Percentiles rank a stretch among this genome's conserved stretches.
phyloP scores from a whole-genome alignment of 1,284 basidiomycete genomes.

The Microbotryum violaceum region DNA sequence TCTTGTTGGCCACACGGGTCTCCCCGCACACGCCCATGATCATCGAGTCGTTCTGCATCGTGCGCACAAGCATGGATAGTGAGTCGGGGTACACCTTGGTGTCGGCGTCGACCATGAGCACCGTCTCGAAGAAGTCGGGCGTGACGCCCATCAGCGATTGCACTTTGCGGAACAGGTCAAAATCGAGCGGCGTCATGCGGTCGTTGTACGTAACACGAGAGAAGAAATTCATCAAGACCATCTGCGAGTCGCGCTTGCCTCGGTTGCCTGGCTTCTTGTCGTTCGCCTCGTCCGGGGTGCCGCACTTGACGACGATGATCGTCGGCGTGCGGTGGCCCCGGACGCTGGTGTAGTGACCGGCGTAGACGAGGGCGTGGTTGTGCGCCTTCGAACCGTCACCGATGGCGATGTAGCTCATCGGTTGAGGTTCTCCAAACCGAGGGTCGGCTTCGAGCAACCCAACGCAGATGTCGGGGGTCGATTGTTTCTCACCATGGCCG shows the following conservation, averaged over 20 bases:
- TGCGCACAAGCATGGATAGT: slow-evolving; percentile 79
- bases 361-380: slow-evolving; percentile 97
- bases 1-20: slow-evolving; percentile 96
- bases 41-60: slow-evolving; percentile 95
- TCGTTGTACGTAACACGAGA: slow-evolving; percentile 98
- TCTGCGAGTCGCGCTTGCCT: slow-evolving; percentile 96
- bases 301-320: slow-evolving; percentile 95
- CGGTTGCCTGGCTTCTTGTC: slow-evolving; percentile 96
- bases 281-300: slow-evolving; percentile 64
- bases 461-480: slow-evolving; percentile 95
- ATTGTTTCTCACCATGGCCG: slow-evolving; percentile 85
- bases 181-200: slow-evolving; percentile 94
- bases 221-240: slow-evolving; percentile 99
- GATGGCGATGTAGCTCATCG: slow-evolving; percentile 90
- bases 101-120: slow-evolving; percentile 98
- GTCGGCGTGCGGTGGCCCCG: slow-evolving; percentile 82
- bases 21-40: slow-evolving; percentile 99
- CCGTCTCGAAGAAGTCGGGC: slow-evolving; percentile 96
- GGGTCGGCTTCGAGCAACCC: slow-evolving; percentile 85
- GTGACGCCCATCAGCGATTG: slow-evolving; percentile 98
- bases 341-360: slow-evolving; percentile 74
- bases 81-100: slow-evolving; percentile 86
- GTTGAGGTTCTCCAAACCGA: slow-evolving; percentile 83
- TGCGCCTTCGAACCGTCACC: slow-evolving; percentile 80
- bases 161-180: slow-evolving; percentile 94